A percentile compares a stretch with the other conserved stretches of the same genome.
Evolutionary conservation across 495 filamentous ascomycete genomes (phyloP).

Genomic region (Tuber microsphaerosporum): DNA sequence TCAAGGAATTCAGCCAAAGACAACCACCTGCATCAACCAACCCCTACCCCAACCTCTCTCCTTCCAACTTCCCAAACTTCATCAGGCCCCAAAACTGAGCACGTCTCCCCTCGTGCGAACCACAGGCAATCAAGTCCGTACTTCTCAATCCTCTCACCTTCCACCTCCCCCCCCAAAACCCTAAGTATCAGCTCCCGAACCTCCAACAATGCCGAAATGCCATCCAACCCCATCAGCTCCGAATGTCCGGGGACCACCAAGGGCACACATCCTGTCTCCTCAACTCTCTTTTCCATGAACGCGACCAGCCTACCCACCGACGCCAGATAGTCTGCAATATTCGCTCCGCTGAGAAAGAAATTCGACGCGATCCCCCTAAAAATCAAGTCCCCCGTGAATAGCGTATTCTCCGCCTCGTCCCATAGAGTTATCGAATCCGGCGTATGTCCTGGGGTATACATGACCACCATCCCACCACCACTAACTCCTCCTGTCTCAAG

Average conservation of each 20-base stretch:
- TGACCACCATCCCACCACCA: constrained; percentile 6
- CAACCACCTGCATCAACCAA: background rate
- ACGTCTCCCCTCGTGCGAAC: background rate
- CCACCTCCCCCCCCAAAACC: constrained; percentile 15
- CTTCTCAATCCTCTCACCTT: background rate
- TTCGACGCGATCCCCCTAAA: background rate
- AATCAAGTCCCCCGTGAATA: constrained; percentile 18
- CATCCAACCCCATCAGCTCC: constrained; percentile 11
- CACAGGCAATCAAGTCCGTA: background rate
- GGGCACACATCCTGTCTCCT: constrained; percentile 2
- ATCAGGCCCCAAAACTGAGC: constrained; percentile 16
- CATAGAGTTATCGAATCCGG: constrained; percentile 23
- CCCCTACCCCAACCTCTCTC: constrained; percentile 5
- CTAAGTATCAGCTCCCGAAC: constrained; percentile 9
- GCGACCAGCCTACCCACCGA: constrained; percentile 15
- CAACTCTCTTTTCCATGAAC: constrained; percentile 5
- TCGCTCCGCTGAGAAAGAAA: constrained; percentile 4
- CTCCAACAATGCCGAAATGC: constrained; percentile 3
- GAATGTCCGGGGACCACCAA: constrained; percentile 2
- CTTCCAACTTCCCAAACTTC: constrained; percentile 21
- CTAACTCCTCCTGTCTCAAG: constrained; percentile 3
- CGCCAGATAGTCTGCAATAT: constrained; percentile 2
- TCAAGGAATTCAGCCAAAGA: background rate
- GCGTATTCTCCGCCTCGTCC: constrained; percentile 16
- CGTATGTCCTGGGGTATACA: constrained; percentile 21